These are phyloP conservation scores for Penicillium sp. DNA, from an alignment of 2,329 filamentous ascomycete genomes.

Conservation along the genomic window DNA sequence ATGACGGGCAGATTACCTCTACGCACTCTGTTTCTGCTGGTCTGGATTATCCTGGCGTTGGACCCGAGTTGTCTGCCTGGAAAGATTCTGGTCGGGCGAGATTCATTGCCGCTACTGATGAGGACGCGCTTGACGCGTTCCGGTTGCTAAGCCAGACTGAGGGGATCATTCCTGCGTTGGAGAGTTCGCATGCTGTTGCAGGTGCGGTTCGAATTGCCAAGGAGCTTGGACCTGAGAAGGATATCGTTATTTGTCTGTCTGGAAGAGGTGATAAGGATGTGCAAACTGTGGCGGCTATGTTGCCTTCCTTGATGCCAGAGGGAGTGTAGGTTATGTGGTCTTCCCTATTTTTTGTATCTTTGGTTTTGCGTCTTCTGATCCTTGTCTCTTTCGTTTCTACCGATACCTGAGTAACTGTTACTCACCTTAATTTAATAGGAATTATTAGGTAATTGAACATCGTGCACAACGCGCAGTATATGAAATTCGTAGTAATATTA, in stretches of 20 bases:
- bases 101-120: constrained; percentile 85
- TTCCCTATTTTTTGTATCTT: no score
- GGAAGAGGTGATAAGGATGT: constrained; percentile 96
- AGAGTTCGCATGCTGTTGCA: constrained; percentile 86
- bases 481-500: no score
- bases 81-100: constrained; percentile 82
- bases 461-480: no score
- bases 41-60: constrained; percentile 92
- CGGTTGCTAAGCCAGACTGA: constrained; percentile 79
- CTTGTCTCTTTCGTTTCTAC: no score
- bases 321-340: neutral
- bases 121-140: constrained; percentile 84
- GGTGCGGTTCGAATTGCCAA: constrained; percentile 85
- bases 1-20: constrained; percentile 84
- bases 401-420: no score
- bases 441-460: no score
- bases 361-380: no score
- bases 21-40: constrained; percentile 94
- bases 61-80: constrained; percentile 85
- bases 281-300: constrained; percentile 88
- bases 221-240: constrained; percentile 79
- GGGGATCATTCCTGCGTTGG: constrained; percentile 92
- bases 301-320: constrained; percentile 39
- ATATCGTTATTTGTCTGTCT: constrained; percentile 87
- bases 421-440: no score